Evolutionary conservation across 164 flowering plant species (phyloP), one percentile per base, ranked within the genome.

Genomic region (Liriodendron chinense): DNA sequence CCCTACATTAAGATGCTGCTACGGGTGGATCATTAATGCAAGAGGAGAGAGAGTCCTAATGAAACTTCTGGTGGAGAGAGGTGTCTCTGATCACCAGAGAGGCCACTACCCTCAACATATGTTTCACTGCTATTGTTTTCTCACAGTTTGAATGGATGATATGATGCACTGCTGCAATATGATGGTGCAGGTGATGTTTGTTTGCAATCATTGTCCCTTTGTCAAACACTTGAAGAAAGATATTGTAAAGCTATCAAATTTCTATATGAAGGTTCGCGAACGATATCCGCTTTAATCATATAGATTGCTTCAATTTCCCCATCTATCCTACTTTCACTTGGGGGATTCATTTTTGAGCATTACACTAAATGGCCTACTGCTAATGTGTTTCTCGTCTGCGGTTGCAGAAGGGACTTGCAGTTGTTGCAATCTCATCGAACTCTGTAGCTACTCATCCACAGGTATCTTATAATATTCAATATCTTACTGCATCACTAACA

Each of bases 141-240:
- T 53, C 16, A 53, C 18, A 13, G 18, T 12, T 53, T 53, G 13
- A 53, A 13, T 13, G 69, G 21, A 18, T 8, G 26, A 16, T 7
- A 26, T 34, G 28, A 26, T 67, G 2, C 16, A 67, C 47, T 26
- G 2, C n/a, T 12, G 48, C 53, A 48, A 57, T 69, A 14, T 63
- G 24, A 21, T 75, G 56, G 7, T 80, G 84, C 87, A 92, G 98
- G 97, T 93, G 61, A 93, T 95, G 97, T 92, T 93, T 82, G 89
- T 93, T 47, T 93, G 98, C 90, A 93, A 93, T 72, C 98, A 93
- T 81, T 95, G 97, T 79, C 99, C 99, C 3, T 95, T 95, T 81
- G 99, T 95, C 49, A 91, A 70, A 74, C 93, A 87, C 84, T 80
- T 93, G 91, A 90, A 92, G 78, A 85, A 89, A 63, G 93, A 86